A percentile compares a stretch with the other conserved stretches of the same genome.
phyloP scores from a whole-genome alignment of 2,329 filamentous ascomycete species.

The Lasiodiplodia sp. region DNA sequence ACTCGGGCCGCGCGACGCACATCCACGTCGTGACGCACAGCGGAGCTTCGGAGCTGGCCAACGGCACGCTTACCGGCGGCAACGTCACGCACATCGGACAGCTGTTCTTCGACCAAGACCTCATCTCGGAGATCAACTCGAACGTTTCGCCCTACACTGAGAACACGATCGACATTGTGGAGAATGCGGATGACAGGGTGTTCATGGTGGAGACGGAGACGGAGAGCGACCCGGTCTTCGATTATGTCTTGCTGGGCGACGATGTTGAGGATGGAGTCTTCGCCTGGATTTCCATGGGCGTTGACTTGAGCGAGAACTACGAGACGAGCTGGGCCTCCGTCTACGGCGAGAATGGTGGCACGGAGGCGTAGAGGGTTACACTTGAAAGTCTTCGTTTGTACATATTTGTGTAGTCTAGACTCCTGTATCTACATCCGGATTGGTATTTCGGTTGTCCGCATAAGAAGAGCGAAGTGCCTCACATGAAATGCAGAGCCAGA shows the following conservation, averaged over 20 bases:
- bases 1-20: slow-evolving; percentile 49
- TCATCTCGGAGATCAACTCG: slow-evolving; percentile 60
- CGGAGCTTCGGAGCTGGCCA: slow-evolving; percentile 50
- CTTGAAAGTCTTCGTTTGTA: not conserved
- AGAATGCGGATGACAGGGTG: slow-evolving; percentile 61
- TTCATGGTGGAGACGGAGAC: slow-evolving; percentile 54
- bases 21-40: slow-evolving; percentile 47
- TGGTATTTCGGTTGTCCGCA: too few relatives aligned
- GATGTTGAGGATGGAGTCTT: slow-evolving; percentile 44
- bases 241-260: slow-evolving; percentile 66
- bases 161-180: slow-evolving; percentile 54
- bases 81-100: slow-evolving; percentile 68
- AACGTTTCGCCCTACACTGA: slow-evolving; percentile 51
- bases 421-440: too few relatives aligned
- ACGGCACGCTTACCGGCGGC: slow-evolving; percentile 60
- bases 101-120: slow-evolving; percentile 68
- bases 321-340: not conserved
- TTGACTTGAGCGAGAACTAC: slow-evolving; percentile 14
- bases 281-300: slow-evolving; percentile 38
- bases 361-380: not conserved
- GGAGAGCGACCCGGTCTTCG: slow-evolving; percentile 60
- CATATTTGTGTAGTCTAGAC: not conserved
- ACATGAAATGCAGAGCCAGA: too few relatives aligned
- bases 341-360: slow-evolving; percentile 13
- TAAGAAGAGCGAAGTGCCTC: too few relatives aligned